Base-by-base conservation (phyloP, 805 yeast species). In the Diddensiella transvaalensis region DNA sequence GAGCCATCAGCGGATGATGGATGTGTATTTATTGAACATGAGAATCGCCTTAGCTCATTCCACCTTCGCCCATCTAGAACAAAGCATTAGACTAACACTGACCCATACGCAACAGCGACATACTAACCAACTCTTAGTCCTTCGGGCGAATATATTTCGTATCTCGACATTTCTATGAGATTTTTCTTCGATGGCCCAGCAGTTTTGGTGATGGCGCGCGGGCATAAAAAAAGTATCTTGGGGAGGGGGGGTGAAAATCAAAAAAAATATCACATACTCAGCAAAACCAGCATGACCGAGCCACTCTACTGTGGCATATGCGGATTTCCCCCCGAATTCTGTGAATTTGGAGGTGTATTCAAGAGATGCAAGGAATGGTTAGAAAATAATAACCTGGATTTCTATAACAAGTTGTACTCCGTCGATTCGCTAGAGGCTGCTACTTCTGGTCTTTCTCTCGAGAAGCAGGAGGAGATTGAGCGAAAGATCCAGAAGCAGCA, bases 91-190 rank as follows among this genome's bases (percentile, higher is more conserved):
- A 10, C 15, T 6, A 13, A 10, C 19, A 40, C 22, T 13, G 15
- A 32, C 26, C 15, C 10, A 3, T 13, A 15, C 24, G 3, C 13
- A 10, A n/a, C 4, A 24, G 21, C 40, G 15, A 44, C 46, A 18
- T 13, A 36, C 58, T 10, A 48, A 60, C 63, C 62, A 23, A 84
- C 72, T 55, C 99, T 75, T 41, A 93, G 75, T 3, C 99, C 99
- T 67, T 93, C 98, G 4, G 96, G 96, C 0, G 97, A 90, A 63
- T 87, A 91, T 40, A 93, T 67, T 71, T 93, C 99, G 47, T 48
- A 55, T 33, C 58, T 47, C 5, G 61, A 56, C 61, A 55, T 55
- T 18, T 13, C 6, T 17, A 39, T 8, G n/a, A n/a, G n/a, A n/a
- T n/a, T n/a, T n/a, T n/a, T n/a, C n/a, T n/a, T n/a, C n/a, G n/a